Conservation (phyloP, 2,329 filamentous ascomycete genomes). For the Colletotrichum falcatum region DNA sequence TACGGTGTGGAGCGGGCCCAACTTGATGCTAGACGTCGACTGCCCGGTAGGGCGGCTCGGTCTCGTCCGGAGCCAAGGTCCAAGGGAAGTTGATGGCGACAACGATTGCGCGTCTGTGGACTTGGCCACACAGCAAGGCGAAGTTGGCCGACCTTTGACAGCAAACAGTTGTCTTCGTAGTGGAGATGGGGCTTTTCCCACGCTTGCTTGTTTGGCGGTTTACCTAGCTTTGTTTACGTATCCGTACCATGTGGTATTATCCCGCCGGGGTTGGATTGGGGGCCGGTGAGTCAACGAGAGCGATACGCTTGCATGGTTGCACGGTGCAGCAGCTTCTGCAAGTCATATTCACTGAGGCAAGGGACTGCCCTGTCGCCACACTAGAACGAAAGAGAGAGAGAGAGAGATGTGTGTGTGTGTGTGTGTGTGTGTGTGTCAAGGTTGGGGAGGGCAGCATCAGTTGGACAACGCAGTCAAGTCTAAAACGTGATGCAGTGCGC, state of each 20-base stretch:
- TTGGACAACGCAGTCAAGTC: conserved; percentile 11
- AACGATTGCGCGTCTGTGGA: conserved; percentile 41
- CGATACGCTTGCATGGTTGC: neutral
- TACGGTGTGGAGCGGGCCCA: conserved; percentile 2
- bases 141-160: conserved; percentile 29
- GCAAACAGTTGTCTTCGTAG: neutral
- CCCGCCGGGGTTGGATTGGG: neutral
- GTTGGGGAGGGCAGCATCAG: neutral
- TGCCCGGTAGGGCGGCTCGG: conserved; percentile 30
- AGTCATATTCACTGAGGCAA: conserved; percentile 9
- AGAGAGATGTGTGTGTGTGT: no score
- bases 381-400: neutral
- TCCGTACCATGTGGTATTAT: neutral
- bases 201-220: neutral
- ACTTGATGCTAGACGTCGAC: conserved; percentile 21
- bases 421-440: neutral
- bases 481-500: neutral
- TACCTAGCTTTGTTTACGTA: neutral
- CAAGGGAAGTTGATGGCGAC: conserved; percentile 38
- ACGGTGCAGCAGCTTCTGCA: conserved; percentile 4
- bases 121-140: conserved; percentile 35
- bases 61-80: conserved; percentile 34
- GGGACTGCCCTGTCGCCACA: neutral
- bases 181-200: conserved; percentile 9
- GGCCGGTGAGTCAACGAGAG: conserved; percentile 13